Conservation (phyloP, 164 flowering plant species). For the Nymphaea thermarum region DNA sequence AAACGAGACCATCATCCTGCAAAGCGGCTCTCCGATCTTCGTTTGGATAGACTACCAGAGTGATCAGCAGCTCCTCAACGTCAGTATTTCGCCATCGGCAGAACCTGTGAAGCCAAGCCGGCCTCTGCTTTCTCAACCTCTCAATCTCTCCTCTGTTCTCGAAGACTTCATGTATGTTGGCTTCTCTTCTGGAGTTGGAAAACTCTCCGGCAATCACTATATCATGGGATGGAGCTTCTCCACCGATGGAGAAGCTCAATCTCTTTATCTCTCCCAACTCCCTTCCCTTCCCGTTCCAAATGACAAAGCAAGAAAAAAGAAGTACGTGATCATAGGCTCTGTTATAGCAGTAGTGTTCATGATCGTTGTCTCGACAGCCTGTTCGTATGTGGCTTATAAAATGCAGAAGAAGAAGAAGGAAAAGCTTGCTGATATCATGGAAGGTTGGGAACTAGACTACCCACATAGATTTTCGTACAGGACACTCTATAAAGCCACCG, state of each 20-base stretch:
- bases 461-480: neutral
- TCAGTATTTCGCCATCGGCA: neutral
- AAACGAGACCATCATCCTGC: neutral
- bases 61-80: neutral
- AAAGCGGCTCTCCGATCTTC: neutral
- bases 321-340: neutral
- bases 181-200: constrained; percentile 1
- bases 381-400: neutral
- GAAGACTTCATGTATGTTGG: neutral
- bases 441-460: neutral
- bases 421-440: neutral
- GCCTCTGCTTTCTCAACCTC: neutral
- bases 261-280: neutral
- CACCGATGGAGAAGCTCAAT: neutral
- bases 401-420: neutral
- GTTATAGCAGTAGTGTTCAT: neutral
- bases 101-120: neutral
- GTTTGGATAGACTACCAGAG: neutral
- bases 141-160: neutral
- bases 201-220: neutral
- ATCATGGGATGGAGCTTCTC: neutral
- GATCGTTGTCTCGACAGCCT: neutral
- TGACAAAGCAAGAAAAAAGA: neutral
- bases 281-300: neutral
- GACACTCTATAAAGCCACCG: neutral